Base-by-base conservation (phyloP, 1,139 yeast genomes). In the Lodderomyces jiufengensis region DNA sequence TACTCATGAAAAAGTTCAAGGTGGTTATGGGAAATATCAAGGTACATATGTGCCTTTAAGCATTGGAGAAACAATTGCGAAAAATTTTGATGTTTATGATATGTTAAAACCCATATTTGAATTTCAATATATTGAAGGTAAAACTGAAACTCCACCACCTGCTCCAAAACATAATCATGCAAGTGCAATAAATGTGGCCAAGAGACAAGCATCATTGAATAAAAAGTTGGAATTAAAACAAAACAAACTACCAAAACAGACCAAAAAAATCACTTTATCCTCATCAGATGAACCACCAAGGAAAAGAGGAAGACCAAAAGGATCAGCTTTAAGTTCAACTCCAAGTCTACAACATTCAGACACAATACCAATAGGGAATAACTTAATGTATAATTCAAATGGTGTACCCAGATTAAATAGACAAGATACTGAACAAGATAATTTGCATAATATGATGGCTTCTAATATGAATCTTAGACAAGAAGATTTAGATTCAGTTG, bases 21-120 rank as follows among this genome's bases (percentile, higher is more conserved):
- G 96, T 31, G 97, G 96, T 0, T 86, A 88, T 54, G 97, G 97
- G 10, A 84, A 87, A 54, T 86, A 85, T 56, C 97, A 90, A 61
- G 97, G 97, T 1, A 86, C 97, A 0, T 92, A 96, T 87, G 83
- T 88, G 15, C 95, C 96, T 0, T 64, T 76, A 42, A 73, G 74
- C 20, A 61, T 83, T 23, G 86, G 90, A 0, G 73, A 72, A 1
- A 70, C 73, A 6, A 63, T 85, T 24, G 95, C 96, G 2, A 66
- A 65, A 33, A 80, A 79, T 50, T 90, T 85, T 51, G 81, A 76
- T 1, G 96, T 90, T 1, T 71, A 70, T 41, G 84, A 76, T 2
- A 69, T 74, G 18, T 63, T 92, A 38, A 63, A 64, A 35, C 87
- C 94, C 0, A 66, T 92, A 10, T 83, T 92, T 48, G 83, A 80